These are phyloP conservation scores for baker's yeast (Saccharomyces cerevisiae) DNA, from an alignment of 805 yeast species.

Conservation along the genomic window DNA sequence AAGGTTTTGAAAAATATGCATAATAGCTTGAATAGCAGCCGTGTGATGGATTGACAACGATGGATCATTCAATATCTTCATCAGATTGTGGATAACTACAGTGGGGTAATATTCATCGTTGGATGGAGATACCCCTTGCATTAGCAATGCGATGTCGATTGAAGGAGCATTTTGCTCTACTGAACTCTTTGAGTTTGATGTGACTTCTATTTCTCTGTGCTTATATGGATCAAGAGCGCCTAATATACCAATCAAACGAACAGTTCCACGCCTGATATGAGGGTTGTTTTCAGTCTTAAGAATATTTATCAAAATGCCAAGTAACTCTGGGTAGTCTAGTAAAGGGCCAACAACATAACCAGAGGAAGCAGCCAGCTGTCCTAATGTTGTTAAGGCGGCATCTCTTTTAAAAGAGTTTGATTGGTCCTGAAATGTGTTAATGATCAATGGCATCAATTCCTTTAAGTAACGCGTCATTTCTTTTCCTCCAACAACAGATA, in stretches of 20 bases:
- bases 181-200: conserved; percentile 37
- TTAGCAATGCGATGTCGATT: conserved; percentile 77
- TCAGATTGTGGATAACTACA: conserved; percentile 77
- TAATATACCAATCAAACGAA: conserved; percentile 77
- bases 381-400: conserved; percentile 80
- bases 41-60: conserved; percentile 83
- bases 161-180: conserved; percentile 84
- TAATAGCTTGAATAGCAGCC: conserved; percentile 87
- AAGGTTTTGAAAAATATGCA: conserved; percentile 81
- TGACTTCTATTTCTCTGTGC: conserved; percentile 82
- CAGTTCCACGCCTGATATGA: conserved; percentile 75
- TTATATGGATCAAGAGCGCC: conserved; percentile 97
- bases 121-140: conserved; percentile 92
- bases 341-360: conserved; percentile 94
- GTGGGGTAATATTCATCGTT: conserved; percentile 91
- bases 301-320: conserved; percentile 74
- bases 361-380: conserved; percentile 81
- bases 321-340: conserved; percentile 80
- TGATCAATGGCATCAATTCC: conserved; percentile 75
- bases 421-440: conserved; percentile 87
- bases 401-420: conserved; percentile 81
- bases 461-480: conserved; percentile 65
- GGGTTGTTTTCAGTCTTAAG: conserved; percentile 73
- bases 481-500: conserved; percentile 82
- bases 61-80: conserved; percentile 77